Conservation (phyloP, 2,329 filamentous ascomycete genomes). For the Sphaceloma murrayae region DNA sequence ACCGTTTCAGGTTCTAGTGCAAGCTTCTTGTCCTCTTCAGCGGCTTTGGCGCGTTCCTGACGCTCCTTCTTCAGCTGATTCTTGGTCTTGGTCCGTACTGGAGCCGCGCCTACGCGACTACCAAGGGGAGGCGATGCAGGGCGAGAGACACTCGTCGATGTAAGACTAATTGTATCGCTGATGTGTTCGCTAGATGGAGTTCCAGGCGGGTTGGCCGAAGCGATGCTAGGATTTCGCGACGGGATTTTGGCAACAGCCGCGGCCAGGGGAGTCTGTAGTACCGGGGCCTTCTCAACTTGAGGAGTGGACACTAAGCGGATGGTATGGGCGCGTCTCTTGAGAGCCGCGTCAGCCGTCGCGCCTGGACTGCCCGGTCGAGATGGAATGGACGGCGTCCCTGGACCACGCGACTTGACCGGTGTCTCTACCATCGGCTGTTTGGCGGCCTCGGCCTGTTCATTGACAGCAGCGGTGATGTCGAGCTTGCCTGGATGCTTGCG, state of each 20-base stretch:
- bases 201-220: constrained; percentile 54
- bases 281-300: constrained; percentile 45
- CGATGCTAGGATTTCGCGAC: constrained; percentile 45
- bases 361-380: constrained; percentile 38
- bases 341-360: constrained; percentile 36
- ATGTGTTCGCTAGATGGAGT: constrained; percentile 65
- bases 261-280: constrained; percentile 22
- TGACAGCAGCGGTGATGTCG: constrained; percentile 36
- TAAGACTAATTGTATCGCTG: constrained; percentile 66
- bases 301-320: constrained; percentile 60
- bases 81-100: constrained; percentile 61
- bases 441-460: constrained; percentile 20
- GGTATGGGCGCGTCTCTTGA: constrained; percentile 48
- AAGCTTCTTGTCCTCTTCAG: constrained; percentile 41
- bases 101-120: constrained; percentile 51
- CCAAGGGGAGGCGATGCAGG: constrained; percentile 57
- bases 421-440: constrained; percentile 24
- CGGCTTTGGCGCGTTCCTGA: constrained; percentile 34
- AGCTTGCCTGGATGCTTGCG: constrained; percentile 39
- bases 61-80: constrained; percentile 66
- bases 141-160: constrained; percentile 63
- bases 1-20: constrained; percentile 32
- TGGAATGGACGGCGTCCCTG: constrained; percentile 30
- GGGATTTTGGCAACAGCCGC: constrained; percentile 32
- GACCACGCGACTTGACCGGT: constrained; percentile 25